Evolutionary conservation across 306 rosid genomes (phyloP).

Genomic region (Prosopis cineraria): DNA sequence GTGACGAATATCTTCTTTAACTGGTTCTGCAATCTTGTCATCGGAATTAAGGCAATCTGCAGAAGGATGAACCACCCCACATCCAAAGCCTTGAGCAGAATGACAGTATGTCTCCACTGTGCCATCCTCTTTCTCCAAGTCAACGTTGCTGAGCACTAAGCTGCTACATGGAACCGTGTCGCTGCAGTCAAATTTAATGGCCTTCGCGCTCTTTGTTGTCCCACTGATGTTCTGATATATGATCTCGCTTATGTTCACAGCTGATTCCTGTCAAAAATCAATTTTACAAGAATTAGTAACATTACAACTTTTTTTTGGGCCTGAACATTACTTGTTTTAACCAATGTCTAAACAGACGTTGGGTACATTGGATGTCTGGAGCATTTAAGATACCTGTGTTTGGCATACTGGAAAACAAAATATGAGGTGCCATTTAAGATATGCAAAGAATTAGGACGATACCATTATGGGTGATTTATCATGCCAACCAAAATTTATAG

Average conservation of each 20-base stretch:
- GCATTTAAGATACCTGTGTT: too few species aligned
- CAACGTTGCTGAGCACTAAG: slow-evolving; percentile 73
- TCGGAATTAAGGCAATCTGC: slow-evolving; percentile 86
- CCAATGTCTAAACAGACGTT: too few species aligned
- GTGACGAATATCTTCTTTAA: slow-evolving; percentile 47
- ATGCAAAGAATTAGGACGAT: too few species aligned
- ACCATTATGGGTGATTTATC: too few species aligned
- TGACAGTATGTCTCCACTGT: slow-evolving; percentile 88
- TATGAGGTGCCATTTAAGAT: too few species aligned
- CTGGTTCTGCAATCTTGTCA: slow-evolving; percentile 51
- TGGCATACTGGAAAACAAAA: too few species aligned
- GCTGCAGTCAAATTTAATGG: slow-evolving; percentile 90
- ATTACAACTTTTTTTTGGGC: background rate
- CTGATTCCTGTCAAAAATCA: slow-evolving; percentile 61
- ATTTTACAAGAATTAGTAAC: background rate
- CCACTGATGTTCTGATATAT: slow-evolving; percentile 79
- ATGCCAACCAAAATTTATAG: background rate
- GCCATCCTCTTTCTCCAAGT: slow-evolving; percentile 84
- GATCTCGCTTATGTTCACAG: slow-evolving; percentile 74
- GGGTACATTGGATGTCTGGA: too few species aligned
- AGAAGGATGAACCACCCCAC: slow-evolving; percentile 82
- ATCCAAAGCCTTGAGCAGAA: slow-evolving; percentile 87
- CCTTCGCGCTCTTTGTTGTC: slow-evolving; percentile 77
- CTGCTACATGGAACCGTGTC: slow-evolving; percentile 83
- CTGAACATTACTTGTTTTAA: too few species aligned